These are phyloP conservation scores for Rhodomyrtus tomentosa DNA, from an alignment of 345 rosid species.

Conservation along the genomic window DNA sequence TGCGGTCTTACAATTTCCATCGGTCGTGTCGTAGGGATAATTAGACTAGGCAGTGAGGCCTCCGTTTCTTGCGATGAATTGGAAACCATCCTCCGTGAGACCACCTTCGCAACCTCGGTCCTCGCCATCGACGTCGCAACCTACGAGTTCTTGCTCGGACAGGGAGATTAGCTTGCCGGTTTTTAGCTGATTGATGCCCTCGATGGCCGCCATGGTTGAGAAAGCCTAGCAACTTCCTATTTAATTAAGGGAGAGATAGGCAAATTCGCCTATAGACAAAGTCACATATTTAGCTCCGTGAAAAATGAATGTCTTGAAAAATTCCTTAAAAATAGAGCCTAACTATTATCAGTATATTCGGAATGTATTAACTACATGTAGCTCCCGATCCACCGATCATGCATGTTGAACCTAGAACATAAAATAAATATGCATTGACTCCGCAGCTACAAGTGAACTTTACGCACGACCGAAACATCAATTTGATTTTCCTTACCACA, in stretches of 20 bases:
- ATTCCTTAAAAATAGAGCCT: too few relatives aligned
- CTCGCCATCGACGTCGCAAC: constrained; percentile 10
- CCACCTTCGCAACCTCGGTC: constrained; percentile 21
- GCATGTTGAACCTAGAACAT: too few relatives aligned
- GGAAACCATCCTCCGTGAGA: constrained; percentile 17
- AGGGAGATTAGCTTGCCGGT: constrained; percentile 5
- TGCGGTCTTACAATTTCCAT: constrained; percentile 6
- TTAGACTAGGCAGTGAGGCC: constrained; percentile 16
- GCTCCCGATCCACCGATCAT: too few relatives aligned
- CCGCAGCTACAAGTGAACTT: too few relatives aligned
- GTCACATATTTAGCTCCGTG: background rate
- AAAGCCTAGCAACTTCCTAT: constrained; percentile 18
- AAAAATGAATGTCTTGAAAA: background rate
- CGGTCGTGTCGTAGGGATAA: constrained; percentile 7
- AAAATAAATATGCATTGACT: too few relatives aligned
- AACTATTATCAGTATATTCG: too few relatives aligned
- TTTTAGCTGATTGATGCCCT: constrained; percentile 2
- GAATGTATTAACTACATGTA: too few relatives aligned
- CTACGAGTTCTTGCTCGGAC: constrained; percentile 22
- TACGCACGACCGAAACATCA: too few relatives aligned
- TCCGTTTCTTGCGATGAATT: constrained; percentile 10
- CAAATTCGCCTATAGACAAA: background rate
- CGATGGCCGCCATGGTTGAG: constrained; percentile 7
- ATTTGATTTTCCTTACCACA: constrained; percentile 11
- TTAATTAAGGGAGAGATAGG: background rate